Evolutionary conservation across 768 basidiomycete genomes (phyloP), one percentile per base, ranked within the genome.

Genomic region (Fibroporia radiculosa): DNA sequence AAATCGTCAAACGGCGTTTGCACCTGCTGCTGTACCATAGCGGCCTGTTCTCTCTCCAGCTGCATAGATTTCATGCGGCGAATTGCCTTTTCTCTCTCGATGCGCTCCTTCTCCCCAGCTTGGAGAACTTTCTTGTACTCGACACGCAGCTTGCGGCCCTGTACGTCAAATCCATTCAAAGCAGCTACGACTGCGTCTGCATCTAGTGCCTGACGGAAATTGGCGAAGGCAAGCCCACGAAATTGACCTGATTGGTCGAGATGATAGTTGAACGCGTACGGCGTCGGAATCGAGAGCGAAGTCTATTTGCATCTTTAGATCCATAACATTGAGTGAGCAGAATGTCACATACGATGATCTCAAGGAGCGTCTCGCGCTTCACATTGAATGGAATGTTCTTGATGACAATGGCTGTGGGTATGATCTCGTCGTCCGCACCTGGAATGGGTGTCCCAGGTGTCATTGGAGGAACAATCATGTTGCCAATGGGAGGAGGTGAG

Each of bases 331-430:
- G 24, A 4, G 39, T 23, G 37, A 19, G 7, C 29, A 32, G 39
- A 34, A 44, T 45, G 52, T 40, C 38, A 78, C 90, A 52, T 47
- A 95, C 93, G 63, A 99, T 98, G 63, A 97, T 92, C 69, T 87
- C 84, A 59, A 98, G 81, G 55, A 99, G 78, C 34, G 90, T 90
- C 70, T 98, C 95, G 60, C 90, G 84, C 69, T 93, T 90, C 54
- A 97, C 92, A 58, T 93, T 93, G 75, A 99, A 99, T 54, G 95
- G 95, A 70, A 99, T 99, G 73, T 97, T 97, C 80, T 99, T 99
- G 66, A 99, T 97, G 62, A 99, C 96, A 60, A 99, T 97, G 44
- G 96, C 96, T 8, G 93, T 98, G 44, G 95, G 95, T 67, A 98
- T 98, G 64, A 96, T 75, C 64, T 96, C 93, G 66, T 96, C 92